Evolutionary conservation across 176 grass and related monocot species (phyloP).

Genomic region (Metroxylon sagu): DNA sequence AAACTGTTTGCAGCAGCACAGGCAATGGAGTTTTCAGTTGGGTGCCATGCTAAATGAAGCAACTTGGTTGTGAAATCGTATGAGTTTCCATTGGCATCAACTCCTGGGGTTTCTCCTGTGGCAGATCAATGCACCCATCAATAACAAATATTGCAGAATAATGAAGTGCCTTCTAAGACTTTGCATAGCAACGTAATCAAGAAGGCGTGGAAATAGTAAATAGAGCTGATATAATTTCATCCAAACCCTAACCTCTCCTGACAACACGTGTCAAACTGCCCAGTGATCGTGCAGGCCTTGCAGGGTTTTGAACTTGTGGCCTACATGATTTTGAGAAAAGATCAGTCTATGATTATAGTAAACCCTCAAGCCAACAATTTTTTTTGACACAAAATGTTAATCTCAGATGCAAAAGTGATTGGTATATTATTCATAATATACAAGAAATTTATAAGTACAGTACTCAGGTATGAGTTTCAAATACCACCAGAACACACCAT

Average conservation of each 20-base stretch:
- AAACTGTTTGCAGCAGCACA: conserved; percentile 84
- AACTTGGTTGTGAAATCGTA: conserved; percentile 65
- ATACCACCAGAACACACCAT: no score
- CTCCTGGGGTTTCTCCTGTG: conserved; percentile 53
- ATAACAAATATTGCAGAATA: no score
- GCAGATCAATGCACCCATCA: conserved; percentile 4
- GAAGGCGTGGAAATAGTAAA: no score
- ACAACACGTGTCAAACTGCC: conserved; percentile 4
- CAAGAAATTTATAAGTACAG: no score
- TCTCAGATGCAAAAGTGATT: no score
- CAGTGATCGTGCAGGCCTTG: conserved; percentile 4
- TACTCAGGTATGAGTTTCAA: no score
- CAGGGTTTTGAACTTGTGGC: conserved; percentile 1
- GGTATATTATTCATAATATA: no score
- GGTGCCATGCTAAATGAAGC: conserved; percentile 90
- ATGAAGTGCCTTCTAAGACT: no score
- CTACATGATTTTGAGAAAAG: not conserved
- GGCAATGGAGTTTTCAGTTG: conserved; percentile 80
- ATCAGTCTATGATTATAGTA: no score
- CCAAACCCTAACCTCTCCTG: conserved; percentile 9
- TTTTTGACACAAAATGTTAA: no score
- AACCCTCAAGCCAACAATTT: no score
- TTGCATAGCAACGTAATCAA: no score
- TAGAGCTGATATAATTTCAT: not conserved
- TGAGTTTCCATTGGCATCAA: conserved; percentile 57